Percentiles rank a stretch among this genome's conserved stretches.
These are phyloP conservation scores for Nannizziopsis barbatae DNA, from an alignment of 2,329 filamentous ascomycete species.

Conservation along the genomic window DNA sequence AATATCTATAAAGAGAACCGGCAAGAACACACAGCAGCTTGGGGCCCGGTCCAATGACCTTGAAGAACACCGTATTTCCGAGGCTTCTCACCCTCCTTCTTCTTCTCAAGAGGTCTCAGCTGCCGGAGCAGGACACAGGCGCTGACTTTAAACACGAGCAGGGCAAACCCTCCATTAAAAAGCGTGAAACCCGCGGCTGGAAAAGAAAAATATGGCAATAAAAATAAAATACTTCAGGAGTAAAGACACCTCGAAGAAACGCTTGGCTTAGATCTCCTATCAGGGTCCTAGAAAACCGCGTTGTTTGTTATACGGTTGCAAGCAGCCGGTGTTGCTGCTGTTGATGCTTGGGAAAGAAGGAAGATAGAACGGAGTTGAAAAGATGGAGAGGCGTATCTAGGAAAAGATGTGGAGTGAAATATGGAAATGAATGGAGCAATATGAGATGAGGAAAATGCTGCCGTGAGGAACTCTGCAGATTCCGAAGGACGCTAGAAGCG, in stretches of 20 bases:
- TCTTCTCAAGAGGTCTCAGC: background rate
- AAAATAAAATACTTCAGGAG: too few relatives aligned
- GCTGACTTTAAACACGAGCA: too few relatives aligned
- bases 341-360: too few relatives aligned
- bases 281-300: too few relatives aligned
- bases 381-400: background rate
- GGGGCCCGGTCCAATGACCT: conserved; percentile 2
- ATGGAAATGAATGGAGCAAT: background rate
- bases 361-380: background rate
- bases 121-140: background rate
- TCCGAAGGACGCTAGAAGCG: conserved; percentile 5
- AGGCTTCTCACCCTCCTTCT: background rate
- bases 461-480: conserved; percentile 2
- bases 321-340: too few relatives aligned
- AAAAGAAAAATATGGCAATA: too few relatives aligned
- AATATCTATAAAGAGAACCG: background rate
- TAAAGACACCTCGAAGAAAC: too few relatives aligned
- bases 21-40: background rate
- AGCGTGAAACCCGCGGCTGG: too few relatives aligned
- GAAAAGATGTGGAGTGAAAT: background rate
- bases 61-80: background rate
- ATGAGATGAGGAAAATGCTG: background rate
- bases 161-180: too few relatives aligned
- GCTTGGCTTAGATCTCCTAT: too few relatives aligned
- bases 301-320: too few relatives aligned